Evolutionary conservation across 208 protist species (phyloP), one percentile per base, ranked within the genome.

Genomic region (Paratrypanosoma confusum): DNA sequence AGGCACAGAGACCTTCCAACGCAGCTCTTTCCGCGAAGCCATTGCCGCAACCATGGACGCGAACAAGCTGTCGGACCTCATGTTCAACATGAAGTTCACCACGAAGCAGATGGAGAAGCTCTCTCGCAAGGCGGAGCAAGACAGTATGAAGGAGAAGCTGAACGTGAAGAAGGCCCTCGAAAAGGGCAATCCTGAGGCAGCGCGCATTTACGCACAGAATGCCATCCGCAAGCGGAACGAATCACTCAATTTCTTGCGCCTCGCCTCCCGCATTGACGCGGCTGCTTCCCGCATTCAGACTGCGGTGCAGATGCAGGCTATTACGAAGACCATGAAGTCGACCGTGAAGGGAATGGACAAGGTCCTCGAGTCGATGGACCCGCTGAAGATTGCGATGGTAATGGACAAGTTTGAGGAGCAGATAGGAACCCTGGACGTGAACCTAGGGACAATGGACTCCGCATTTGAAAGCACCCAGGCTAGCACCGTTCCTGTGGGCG

Each of bases 361-460:
- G 45, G 84, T 94, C 10, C 69, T 97, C 35, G 55, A 69, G 31
- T 70, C 65, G 7, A 96, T 97, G 92, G 81, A 98, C 56, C 69
- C 96, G 7, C 82, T 87, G 51, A 71, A 76, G 50, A 91, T 92
- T 20, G 62, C 81, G 5, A 52, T 55, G 47, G 81, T 97, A 3
- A 98, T 99, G 97, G 95, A 98, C 49, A 75, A 85, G 65, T 99
- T 99, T 49, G 97, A 99, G 66, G 57, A 83, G 70, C 96, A 98
- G 64, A 87, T 97, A 32, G 94, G 96, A 31, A 84, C 74, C 29
- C 49, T 98, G 26, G 96, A 97, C 55, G 89, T 98, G 3, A 88
- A 87, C 51, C 60, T 82, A 1, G 68, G 77, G 2, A 93, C 90
- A 14, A 93, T 97, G 66, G 92, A 97, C 46, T 71, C 81, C 21